Conservation (phyloP, 2,329 filamentous ascomycete genomes). For the Talaromyces sp. region DNA sequence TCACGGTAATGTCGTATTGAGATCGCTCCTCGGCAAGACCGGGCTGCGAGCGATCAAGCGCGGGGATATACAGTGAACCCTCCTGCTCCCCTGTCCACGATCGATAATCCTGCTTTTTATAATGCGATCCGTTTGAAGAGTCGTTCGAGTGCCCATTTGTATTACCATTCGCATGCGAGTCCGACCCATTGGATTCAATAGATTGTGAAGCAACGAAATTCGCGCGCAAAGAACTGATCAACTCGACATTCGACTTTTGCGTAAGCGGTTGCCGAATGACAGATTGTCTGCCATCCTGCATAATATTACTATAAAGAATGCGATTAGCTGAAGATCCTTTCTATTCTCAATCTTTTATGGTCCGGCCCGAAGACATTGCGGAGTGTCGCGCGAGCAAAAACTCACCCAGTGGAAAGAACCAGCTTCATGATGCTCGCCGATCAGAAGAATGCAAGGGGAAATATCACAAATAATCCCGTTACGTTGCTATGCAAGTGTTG, state of each 20-base stretch:
- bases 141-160: conserved; percentile 2
- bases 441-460: conserved; percentile 1
- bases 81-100: conserved; percentile 71
- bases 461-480: neutral
- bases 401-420: conserved; percentile 83
- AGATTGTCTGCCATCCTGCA: conserved; percentile 77
- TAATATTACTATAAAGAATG: conserved; percentile 67
- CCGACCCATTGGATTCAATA: conserved; percentile 42
- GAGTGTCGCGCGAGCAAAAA: conserved; percentile 15
- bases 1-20: conserved; percentile 93
- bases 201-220: conserved; percentile 78
- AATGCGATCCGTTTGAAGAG: conserved; percentile 15
- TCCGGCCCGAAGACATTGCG: neutral
- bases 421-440: conserved; percentile 73
- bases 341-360: neutral
- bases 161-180: conserved; percentile 23
- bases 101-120: conserved; percentile 33
- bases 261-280: conserved; percentile 77
- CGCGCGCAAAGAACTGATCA: conserved; percentile 82
- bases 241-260: conserved; percentile 88
- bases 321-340: neutral
- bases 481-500: neutral
- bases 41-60: conserved; percentile 70
- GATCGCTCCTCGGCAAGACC: conserved; percentile 77
- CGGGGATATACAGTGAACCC: conserved; percentile 72